Evolutionary conservation across 2,329 filamentous ascomycete genomes (phyloP).

Genomic region (Aspergillus versicolor): DNA sequence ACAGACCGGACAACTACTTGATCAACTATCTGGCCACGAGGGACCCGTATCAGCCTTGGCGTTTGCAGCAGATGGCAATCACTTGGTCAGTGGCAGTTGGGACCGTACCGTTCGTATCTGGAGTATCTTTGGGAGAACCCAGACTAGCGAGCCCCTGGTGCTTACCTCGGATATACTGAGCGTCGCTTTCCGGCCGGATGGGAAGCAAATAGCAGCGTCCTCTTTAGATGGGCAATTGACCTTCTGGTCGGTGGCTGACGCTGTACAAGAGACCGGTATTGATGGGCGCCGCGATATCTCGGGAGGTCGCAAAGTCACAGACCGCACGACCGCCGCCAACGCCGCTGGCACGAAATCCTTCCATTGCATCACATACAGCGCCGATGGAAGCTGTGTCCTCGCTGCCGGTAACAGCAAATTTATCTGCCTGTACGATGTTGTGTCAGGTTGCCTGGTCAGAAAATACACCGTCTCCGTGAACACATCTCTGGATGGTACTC

Average conservation of each 20-base stretch:
- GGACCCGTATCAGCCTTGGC: slow-evolving; percentile 85
- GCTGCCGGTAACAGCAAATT: slow-evolving; percentile 97
- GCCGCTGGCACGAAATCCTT: slow-evolving; percentile 88
- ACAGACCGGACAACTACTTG: slow-evolving; percentile 91
- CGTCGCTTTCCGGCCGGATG: slow-evolving; percentile 85
- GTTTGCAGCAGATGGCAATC: slow-evolving; percentile 82
- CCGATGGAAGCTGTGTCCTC: slow-evolving; percentile 85
- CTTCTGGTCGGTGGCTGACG: slow-evolving; percentile 91
- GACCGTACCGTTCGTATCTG: slow-evolving; percentile 93
- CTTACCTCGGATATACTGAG: slow-evolving; percentile 87
- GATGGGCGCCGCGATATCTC: slow-evolving; percentile 91
- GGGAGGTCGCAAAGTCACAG: slow-evolving; percentile 82
- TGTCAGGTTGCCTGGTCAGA: slow-evolving; percentile 85
- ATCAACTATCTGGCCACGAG: slow-evolving; percentile 88
- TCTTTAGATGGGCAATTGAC: slow-evolving; percentile 91
- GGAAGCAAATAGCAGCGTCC: slow-evolving; percentile 84
- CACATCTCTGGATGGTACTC: slow-evolving; percentile 90
- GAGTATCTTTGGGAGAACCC: slow-evolving; percentile 91
- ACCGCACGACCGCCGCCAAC: slow-evolving; percentile 88
- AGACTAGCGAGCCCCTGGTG: slow-evolving; percentile 91
- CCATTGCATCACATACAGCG: slow-evolving; percentile 82
- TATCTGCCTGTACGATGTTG: slow-evolving; percentile 95
- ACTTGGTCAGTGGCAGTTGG: slow-evolving; percentile 91
- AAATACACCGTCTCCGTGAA: slow-evolving; percentile 97
- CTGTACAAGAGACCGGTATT: slow-evolving; percentile 78